These are phyloP conservation scores for Irpex sp. DNA, from an alignment of 1,284 basidiomycete species.

Conservation along the genomic window DNA sequence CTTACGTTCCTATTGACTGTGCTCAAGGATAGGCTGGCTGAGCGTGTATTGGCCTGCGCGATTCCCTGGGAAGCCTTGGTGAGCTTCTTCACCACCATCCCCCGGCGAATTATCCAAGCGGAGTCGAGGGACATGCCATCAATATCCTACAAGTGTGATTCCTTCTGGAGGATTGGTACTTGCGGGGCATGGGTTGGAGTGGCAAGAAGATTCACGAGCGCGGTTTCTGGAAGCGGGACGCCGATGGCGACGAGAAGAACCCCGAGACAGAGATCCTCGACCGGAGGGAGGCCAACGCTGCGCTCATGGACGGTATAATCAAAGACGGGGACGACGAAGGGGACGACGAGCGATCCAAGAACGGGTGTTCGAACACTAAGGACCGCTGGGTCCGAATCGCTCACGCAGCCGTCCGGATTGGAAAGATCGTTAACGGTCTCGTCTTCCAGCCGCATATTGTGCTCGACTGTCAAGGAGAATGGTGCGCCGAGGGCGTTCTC, in stretches of 20 bases:
- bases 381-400: conserved; percentile 72
- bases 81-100: conserved; percentile 59
- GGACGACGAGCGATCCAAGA: conserved; percentile 32
- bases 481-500: conserved; percentile 65
- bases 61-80: conserved; percentile 85
- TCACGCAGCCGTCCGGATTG: conserved; percentile 67
- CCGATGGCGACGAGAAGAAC: conserved; percentile 53
- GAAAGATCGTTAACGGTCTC: conserved; percentile 73
- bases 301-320: conserved; percentile 68
- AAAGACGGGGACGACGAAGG: conserved; percentile 62
- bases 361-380: conserved; percentile 23
- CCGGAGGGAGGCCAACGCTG: conserved; percentile 44
- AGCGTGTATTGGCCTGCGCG: conserved; percentile 62
- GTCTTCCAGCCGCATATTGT: conserved; percentile 33
- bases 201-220: conserved; percentile 84
- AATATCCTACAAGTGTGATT: no score
- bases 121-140: conserved; percentile 25
- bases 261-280: conserved; percentile 80
- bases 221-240: conserved; percentile 76
- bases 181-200: conserved; percentile 95
- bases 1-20: conserved; percentile 86
- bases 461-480: conserved; percentile 49
- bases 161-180: conserved; percentile 93
- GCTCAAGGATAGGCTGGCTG: conserved; percentile 56
- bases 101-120: conserved; percentile 43